Base-by-base conservation (phyloP, 176 grass and related monocot genomes). In the Poa pratensis region DNA sequence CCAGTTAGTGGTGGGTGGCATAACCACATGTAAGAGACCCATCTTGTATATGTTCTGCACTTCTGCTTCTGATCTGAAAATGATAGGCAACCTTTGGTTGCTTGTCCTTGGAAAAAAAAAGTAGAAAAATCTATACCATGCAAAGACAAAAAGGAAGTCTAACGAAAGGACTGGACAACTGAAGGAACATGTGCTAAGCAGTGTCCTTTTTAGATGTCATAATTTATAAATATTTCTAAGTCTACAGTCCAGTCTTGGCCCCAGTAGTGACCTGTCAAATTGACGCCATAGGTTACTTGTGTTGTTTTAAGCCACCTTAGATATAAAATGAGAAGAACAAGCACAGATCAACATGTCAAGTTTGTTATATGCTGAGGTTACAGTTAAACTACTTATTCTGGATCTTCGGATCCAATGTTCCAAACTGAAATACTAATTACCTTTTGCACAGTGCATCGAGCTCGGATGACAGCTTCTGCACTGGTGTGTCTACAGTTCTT, bases 101-200 rank as follows among this genome's bases (percentile, higher is more conserved):
- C 9, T 59, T 59, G 55, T 59, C 22, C 20, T 59, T 59, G 13
- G 39, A 5, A 20, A 59, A 59, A 57, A 57, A 59, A 22, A 59
- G 7, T 8, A 59, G 20, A 69, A 87, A 58, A 9, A 60, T 15
- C 10, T 59, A 65, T 69, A 69, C 27, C 39, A 43, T 77, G 11
- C 19, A 39, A 22, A 54, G 30, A 51, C 34, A 84, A 80, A 80
- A 73, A 22, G 49, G 28, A 22, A 75, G 23, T 81, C 13, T 7
- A 55, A 73, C 5, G 3, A 86, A 45, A 40, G 9, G 26, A 16
- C 75, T 24, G 15, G 24, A 57, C 17, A 79, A 28, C 64, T 80
- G 19, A 80, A 73, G 23, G n/a, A 81, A 66, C 85, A 45, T 80
- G 58, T 42, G 58, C 16, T 37, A 87, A 75, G 5, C 14, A 76